phyloP scores from a whole-genome alignment of 179 eudicot genomes.

The Patellifolia procumbens region DNA sequence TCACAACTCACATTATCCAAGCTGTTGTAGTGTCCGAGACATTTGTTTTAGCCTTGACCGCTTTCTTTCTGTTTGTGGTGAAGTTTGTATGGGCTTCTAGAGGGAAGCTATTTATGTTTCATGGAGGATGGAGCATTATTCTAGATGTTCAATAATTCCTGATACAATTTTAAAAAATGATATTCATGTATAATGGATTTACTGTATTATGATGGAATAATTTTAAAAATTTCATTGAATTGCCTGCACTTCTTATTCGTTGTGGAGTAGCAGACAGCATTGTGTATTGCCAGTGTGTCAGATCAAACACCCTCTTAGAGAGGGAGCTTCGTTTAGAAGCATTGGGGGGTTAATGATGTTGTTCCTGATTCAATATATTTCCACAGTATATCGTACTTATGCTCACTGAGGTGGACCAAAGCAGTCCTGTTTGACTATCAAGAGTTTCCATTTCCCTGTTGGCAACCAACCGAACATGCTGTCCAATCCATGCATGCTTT shows the following conservation, averaged over 20 bases:
- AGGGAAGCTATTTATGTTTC: background rate
- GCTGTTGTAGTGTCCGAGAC: background rate
- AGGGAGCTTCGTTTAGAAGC: background rate
- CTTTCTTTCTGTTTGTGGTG: conserved; percentile 1
- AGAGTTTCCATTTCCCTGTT: background rate
- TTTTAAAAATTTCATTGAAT: background rate
- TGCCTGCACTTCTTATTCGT: background rate
- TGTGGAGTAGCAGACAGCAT: background rate
- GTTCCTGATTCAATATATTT: background rate
- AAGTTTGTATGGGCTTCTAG: background rate
- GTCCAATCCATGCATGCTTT: background rate
- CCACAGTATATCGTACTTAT: background rate
- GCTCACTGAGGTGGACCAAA: background rate
- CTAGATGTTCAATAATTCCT: background rate
- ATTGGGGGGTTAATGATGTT: background rate
- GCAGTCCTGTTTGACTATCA: background rate
- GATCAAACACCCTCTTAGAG: background rate
- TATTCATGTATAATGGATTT: background rate
- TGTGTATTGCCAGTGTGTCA: too few relatives aligned
- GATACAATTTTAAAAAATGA: background rate
- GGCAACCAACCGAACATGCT: background rate
- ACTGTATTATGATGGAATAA: background rate
- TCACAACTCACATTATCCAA: too few relatives aligned
- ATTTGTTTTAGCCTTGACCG: background rate
- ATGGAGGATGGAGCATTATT: background rate